A percentile compares a stretch with the other conserved stretches of the same genome.
These are phyloP conservation scores for Suhomyces sp. DNA, from an alignment of 805 yeast genomes.

Conservation along the genomic window DNA sequence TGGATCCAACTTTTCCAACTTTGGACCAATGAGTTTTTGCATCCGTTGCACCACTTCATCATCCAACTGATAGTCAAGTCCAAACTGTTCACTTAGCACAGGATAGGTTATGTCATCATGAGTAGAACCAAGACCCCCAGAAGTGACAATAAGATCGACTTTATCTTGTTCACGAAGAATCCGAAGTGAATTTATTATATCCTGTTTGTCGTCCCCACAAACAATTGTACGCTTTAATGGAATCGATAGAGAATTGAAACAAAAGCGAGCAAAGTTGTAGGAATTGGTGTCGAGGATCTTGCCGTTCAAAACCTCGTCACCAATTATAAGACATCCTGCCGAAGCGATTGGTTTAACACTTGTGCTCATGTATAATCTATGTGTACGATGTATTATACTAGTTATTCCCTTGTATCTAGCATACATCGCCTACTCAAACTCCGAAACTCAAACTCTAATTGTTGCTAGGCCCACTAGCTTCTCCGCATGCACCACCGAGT, in stretches of 20 bases:
- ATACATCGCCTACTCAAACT: neutral
- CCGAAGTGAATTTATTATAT: constrained; percentile 54
- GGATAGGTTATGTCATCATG: constrained; percentile 88
- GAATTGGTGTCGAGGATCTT: constrained; percentile 82
- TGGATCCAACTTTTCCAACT: constrained; percentile 26
- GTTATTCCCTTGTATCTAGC: neutral
- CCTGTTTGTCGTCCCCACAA: constrained; percentile 72
- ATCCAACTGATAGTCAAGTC: constrained; percentile 50
- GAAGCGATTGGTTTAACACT: constrained; percentile 24
- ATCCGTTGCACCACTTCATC: constrained; percentile 57
- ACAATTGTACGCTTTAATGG: constrained; percentile 65
- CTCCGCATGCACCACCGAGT: neutral
- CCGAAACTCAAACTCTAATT: neutral
- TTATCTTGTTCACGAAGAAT: constrained; percentile 41
- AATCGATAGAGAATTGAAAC: constrained; percentile 62
- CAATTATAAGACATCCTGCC: constrained; percentile 63
- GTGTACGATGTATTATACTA: neutral
- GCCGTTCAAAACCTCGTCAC: constrained; percentile 86
- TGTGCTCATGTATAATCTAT: constrained; percentile 1
- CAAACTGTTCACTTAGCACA: constrained; percentile 64
- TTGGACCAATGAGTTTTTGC: constrained; percentile 45
- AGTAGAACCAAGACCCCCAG: constrained; percentile 81
- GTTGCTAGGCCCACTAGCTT: neutral
- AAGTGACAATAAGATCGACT: constrained; percentile 67
- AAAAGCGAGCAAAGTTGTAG: constrained; percentile 61